Evolutionary conservation across 1,284 basidiomycete genomes (phyloP), one percentile per base, ranked within the genome.

Genomic region (Trametes versicolor): DNA sequence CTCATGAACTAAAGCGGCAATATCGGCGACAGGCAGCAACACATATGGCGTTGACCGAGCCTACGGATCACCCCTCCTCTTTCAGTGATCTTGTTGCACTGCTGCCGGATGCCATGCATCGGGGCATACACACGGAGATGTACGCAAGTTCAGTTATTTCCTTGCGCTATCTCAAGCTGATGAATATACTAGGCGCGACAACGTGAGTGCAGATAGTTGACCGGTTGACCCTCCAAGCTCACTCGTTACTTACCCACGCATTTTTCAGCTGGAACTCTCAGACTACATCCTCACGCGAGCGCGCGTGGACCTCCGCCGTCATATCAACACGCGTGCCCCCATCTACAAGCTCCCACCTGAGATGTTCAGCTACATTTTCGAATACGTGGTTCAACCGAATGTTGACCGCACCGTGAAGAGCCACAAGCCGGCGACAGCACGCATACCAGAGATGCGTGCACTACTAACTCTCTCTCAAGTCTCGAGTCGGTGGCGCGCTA

Each of bases 401-500:
- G 48, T 19, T 17, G 19, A 21, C 15, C 13, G n/a, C 36, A 23
- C 36, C 29, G 6, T 43, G 15, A 43, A 43, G 41, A 19, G 15
- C 19, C 41, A n/a, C 17, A n/a, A 43, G 41, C 41, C 15, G 2
- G 41, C 41, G 2, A 19, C 19, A 3, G 13, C 5, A 17, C 41
- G 13, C 19, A n/a, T 43, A 21, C 43, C 13, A 25, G 12, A 15
- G 15, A 19, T 43, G 15, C 41, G 19, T 17, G 13, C 32, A 0
- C 45, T 51, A 25, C 34, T 25, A 12, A 21, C 15, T 15, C 10
- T 59, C 10, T 29, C 58, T 7, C 84, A 85, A 62, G 82, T 85
- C 32, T 86, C 78, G 69, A 77, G 74, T 60, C 76, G 73, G 63
- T 86, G 84, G 82, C 79, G 85, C 25, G 72, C 70, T 21, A 75